Evolutionary conservation across 805 yeast genomes (phyloP).

Genomic region (Ogataea siamensis): DNA sequence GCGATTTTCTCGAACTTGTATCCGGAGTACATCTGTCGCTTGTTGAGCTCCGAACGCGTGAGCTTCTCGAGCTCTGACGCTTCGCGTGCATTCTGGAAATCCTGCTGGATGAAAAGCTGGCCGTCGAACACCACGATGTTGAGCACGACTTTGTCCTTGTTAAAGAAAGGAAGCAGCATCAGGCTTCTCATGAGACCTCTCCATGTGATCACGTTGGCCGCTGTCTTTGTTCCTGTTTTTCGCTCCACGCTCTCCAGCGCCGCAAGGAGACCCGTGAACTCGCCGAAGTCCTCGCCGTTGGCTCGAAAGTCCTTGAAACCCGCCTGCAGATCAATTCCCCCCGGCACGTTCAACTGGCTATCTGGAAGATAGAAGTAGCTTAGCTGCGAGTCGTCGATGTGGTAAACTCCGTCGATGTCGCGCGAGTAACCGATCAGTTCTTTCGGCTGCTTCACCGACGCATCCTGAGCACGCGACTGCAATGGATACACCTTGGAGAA

Average conservation of each 20-base stretch:
- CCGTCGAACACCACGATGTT: constrained; percentile 73
- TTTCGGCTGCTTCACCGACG: constrained; percentile 81
- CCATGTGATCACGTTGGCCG: constrained; percentile 73
- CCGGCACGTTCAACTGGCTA: constrained; percentile 51
- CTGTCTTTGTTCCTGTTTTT: constrained; percentile 41
- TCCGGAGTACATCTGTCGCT: constrained; percentile 58
- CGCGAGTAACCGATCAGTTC: constrained; percentile 72
- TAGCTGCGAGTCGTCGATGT: constrained; percentile 52
- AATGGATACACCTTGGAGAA: constrained; percentile 35
- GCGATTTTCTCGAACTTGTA: constrained; percentile 83
- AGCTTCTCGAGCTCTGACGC: constrained; percentile 28
- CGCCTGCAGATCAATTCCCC: constrained; percentile 55
- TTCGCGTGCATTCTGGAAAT: constrained; percentile 33
- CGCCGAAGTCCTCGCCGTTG: constrained; percentile 53
- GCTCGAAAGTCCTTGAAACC: constrained; percentile 62
- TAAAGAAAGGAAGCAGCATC: constrained; percentile 62
- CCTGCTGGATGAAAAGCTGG: constrained; percentile 59
- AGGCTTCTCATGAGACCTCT: constrained; percentile 80
- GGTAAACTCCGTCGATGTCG: constrained; percentile 45
- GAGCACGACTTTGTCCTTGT: constrained; percentile 54
- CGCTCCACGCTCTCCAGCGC: constrained; percentile 59
- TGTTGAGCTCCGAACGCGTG: constrained; percentile 33
- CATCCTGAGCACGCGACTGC: constrained; percentile 52
- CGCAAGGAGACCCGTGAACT: constrained; percentile 53
- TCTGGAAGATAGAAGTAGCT: constrained; percentile 84